Conservation (phyloP, 139 green algal genomes). For the Eudorina sp. region DNA sequence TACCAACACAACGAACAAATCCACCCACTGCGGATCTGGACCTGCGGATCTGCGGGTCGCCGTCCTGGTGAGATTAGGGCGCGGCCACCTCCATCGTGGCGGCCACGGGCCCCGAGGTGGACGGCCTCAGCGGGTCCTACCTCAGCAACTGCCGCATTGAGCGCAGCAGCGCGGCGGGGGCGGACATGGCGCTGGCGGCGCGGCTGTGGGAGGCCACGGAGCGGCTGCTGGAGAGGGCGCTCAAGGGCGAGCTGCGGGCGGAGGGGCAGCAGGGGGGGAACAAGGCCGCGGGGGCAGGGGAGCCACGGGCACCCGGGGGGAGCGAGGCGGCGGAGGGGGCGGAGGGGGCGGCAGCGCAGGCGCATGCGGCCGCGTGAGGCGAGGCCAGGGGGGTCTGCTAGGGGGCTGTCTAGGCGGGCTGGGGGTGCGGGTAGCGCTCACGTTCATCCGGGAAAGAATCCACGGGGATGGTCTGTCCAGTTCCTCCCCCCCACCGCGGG, state of each 20-base stretch:
- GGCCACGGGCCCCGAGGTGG: conserved; percentile 29
- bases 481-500: too few species aligned
- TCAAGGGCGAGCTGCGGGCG: conserved; percentile 5
- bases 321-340: neutral
- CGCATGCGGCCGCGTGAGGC: neutral
- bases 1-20: too few species aligned
- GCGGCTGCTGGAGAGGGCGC: conserved; percentile 41
- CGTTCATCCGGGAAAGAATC: too few species aligned
- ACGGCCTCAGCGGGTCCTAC: conserved; percentile 45
- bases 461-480: too few species aligned
- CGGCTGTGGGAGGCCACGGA: conserved; percentile 62
- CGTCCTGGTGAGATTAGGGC: too few species aligned
- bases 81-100: conserved; percentile 64
- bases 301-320: neutral
- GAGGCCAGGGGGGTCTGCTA: too few species aligned
- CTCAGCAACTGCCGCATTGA: conserved; percentile 54
- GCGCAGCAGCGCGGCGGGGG: neutral
- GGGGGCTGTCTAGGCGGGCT: too few species aligned
- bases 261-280: too few species aligned
- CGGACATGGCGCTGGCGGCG: conserved; percentile 37
- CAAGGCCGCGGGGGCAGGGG: neutral
- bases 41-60: too few species aligned
- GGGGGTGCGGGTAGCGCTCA: too few species aligned
- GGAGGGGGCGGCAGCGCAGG: neutral
- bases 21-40: too few species aligned